Evolutionary conservation across 108 stramenopile species (phyloP), one percentile per base, ranked within the genome.

Genomic region (Conticribra guillardii): DNA sequence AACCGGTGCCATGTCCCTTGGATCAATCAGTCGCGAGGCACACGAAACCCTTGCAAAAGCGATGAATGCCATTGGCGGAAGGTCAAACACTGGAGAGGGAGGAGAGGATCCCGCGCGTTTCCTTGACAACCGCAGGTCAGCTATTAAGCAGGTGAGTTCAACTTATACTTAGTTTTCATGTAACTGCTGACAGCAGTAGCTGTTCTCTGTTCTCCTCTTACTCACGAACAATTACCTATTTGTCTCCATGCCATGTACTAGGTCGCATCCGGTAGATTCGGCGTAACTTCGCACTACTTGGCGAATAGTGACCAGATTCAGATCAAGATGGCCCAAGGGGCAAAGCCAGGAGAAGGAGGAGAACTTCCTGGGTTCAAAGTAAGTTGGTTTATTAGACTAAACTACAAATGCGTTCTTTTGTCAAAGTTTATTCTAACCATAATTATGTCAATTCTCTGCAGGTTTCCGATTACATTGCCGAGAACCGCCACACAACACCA

Each of bases 321-420:
- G 76, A 97, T 97, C 75, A 97, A 97, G 80, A 97, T 97, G 97
- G 97, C 97, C 7, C 97, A 97, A 82, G 97, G 97, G 53, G 94
- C 96, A 30, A 97, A 97, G 85, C 97, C 97, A 44, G 97, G 97
- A 57, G 97, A 97, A 85, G 97, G 97, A 54, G 97, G 97, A 32
- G 93, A 97, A 69, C 90, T 97, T 62, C 97, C 97, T 31, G 97
- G 97, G 22, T 88, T 90, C 82, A 97, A 97, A 72, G 97, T 97
- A 3, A 41, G 37, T 41, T 11, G 37, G 37, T 41, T 41, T 41
- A 11, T 11, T 41, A 11, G n/a, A n/a, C n/a, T n/a, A n/a, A n/a
- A n/a, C n/a, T n/a, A n/a, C n/a, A n/a, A n/a, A n/a, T n/a, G n/a
- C n/a, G n/a, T n/a, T n/a, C n/a, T n/a, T n/a, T n/a, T n/a, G n/a